Conservation (phyloP, 2,329 filamentous ascomycete species). For the Neonectria hederae region DNA sequence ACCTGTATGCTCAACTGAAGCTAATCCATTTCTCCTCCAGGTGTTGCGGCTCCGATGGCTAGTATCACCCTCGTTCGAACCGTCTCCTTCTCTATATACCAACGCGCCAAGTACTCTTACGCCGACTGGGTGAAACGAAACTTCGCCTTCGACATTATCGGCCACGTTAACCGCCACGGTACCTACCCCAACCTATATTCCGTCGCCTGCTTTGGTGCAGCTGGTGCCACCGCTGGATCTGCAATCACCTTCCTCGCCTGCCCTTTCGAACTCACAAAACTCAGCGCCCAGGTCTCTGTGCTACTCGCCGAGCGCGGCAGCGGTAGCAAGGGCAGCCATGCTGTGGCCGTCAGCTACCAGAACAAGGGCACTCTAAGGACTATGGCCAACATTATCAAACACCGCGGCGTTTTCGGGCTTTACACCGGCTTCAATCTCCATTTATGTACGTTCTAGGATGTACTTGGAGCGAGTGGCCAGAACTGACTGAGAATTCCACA, state of each 20-base stretch:
- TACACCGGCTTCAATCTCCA: constrained; percentile 86
- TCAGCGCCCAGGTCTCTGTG: constrained; percentile 86
- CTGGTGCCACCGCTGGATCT: constrained; percentile 82
- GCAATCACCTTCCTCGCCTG: constrained; percentile 84
- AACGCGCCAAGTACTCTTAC: constrained; percentile 77
- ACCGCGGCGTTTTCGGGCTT: constrained; percentile 76
- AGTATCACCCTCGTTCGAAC: constrained; percentile 82
- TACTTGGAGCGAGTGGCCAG: neutral
- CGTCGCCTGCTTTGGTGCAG: constrained; percentile 78
- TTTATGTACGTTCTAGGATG: constrained; percentile 66
- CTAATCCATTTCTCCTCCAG: constrained; percentile 50
- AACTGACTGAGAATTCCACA: constrained; percentile 46
- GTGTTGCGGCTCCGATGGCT: constrained; percentile 81
- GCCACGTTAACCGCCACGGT: constrained; percentile 75
- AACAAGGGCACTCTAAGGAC: constrained; percentile 82
- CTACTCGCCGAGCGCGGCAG: constrained; percentile 67
- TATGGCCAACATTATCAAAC: constrained; percentile 78
- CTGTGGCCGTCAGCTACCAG: constrained; percentile 74
- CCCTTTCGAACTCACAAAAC: constrained; percentile 89
- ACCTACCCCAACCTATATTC: constrained; percentile 78
- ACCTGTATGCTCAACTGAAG: neutral
- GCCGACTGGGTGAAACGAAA: constrained; percentile 75
- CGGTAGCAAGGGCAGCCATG: constrained; percentile 59
- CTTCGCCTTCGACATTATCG: constrained; percentile 74
- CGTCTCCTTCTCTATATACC: constrained; percentile 83